Evolutionary conservation across 352 stramenopile genomes (phyloP), one percentile per base, ranked within the genome.

Genomic region (Pythium sp.): DNA sequence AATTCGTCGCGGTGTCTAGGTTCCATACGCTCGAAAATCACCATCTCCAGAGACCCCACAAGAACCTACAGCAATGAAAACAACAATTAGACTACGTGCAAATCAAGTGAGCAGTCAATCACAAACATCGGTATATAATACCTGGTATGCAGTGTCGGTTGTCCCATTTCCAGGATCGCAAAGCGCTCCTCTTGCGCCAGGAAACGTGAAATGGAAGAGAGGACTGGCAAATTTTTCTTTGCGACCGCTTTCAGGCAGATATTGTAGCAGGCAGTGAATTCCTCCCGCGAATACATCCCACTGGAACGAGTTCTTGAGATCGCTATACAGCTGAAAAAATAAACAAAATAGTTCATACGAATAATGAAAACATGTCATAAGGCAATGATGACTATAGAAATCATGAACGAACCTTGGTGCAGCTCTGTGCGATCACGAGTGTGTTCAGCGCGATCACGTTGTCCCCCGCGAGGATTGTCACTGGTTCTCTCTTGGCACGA

Each of bases 11-110:
- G 86, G 58, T 79, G 77, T 32, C 84, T 73, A 8, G 81, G 75
- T 60, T 93, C 78, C 30, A 93, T 81, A 11, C 83, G 82, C 68
- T 95, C 87, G 65, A 95, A 95, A 56, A 95, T 90, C n/a, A 95
- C 78, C 32, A 95, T 62, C 66, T 95, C 87, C 9, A 95, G 67
- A 9, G 79, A 91, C n/a, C 87, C 87, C 2, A 83, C 75, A 2
- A 95, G 73, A 24, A 95, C 79, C 77, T 91, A 32, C 30, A 32
- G 59, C 2, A 49, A 64, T 32, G 59, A 20, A 11, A 22, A 22
- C 7, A 51, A 24, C 43, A 24, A 2, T 24, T 5, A 8, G 30
- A 32, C 22, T 24, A 51, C 7, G 6, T 4, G 22, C 43, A 51
- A 5, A 51, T 24, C 6, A 51, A 51, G 15, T 43, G 18, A 36